These are phyloP conservation scores for Cerioporus squamosus DNA, from an alignment of 1,284 basidiomycete species.

Conservation along the genomic window DNA sequence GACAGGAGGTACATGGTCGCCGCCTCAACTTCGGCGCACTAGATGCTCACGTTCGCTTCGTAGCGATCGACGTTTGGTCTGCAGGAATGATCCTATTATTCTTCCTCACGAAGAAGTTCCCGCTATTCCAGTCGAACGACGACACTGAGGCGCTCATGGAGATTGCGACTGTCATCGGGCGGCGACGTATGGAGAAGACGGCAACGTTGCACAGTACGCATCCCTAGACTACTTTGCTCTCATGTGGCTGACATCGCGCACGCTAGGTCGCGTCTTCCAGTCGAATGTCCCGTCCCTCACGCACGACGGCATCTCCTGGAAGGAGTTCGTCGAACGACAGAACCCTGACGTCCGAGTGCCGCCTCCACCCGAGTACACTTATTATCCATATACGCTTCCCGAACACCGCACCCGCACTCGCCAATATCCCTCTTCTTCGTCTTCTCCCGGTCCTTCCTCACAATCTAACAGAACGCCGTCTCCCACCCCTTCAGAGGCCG, in stretches of 20 bases:
- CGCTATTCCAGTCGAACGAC: conserved; percentile 93
- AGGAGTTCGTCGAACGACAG: conserved; percentile 73
- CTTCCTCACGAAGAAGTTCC: conserved; percentile 93
- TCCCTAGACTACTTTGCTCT: neutral
- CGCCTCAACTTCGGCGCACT: too few species aligned
- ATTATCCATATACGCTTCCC: conserved; percentile 52
- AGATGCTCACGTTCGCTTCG: neutral
- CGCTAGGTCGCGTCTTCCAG: conserved; percentile 80
- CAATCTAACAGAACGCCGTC: conserved; percentile 14
- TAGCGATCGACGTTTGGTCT: conserved; percentile 97
- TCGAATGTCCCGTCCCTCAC: conserved; percentile 84
- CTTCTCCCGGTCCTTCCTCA: conserved; percentile 29
- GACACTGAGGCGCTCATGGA: conserved; percentile 97
- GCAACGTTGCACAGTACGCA: conserved; percentile 89
- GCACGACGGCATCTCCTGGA: conserved; percentile 68
- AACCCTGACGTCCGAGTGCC: conserved; percentile 77
- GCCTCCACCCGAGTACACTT: conserved; percentile 51
- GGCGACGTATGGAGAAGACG: conserved; percentile 81
- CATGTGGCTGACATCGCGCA: neutral
- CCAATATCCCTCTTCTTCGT: conserved; percentile 31
- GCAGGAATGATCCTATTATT: conserved; percentile 92
- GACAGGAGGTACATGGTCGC: conserved; percentile 71
- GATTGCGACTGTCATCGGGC: conserved; percentile 88
- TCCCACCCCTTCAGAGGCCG: conserved; percentile 25
- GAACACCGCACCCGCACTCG: conserved; percentile 21